Evolutionary conservation across 495 filamentous ascomycete genomes (phyloP), one percentile per base, ranked within the genome.

Genomic region (Cercophora scortea): DNA sequence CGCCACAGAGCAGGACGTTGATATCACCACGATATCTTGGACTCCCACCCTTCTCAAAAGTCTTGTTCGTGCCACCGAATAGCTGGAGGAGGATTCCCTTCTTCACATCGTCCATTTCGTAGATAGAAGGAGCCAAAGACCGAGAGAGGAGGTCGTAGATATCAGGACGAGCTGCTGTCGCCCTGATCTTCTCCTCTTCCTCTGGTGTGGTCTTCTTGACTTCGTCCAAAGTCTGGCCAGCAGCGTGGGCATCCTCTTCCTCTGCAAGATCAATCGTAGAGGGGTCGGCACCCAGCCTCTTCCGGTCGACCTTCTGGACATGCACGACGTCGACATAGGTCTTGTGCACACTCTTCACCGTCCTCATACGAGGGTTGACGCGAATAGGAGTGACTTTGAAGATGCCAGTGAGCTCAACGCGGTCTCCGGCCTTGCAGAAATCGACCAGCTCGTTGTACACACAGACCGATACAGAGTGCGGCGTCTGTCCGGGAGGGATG

Each of bases 101-200:
- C 79, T 97, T 97, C 36, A 97, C 89, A 64, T 99, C 93, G 53
- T 97, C 94, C 87, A 93, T 89, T 66, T 99, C 93, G 71, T 94
- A 97, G 58, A 99, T 81, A 53, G 89, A 95, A 16, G 93, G 93
- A 2, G 94, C 94, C 18, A 99, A 71, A 0, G 93, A 97, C 12
- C 93, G 84, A 16, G 94, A 79, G 4, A 99, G 82, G 35, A 99
- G 81, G 42, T 99, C 89, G 64, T 99, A 99, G 42, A 97, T 81
- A 65, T 99, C 94, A 7, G 86, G 77, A 46, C 93, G 80, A 15
- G 79, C 78, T 6, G 89, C 88, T 18, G 89, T 93, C 32, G 72
- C 80, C 66, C 81, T 88, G 65, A 99, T 97, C 71, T 86, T 90
- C 42, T 84, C 82, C 61, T 95, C 88, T 60, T 97, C 92, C 56